Evolutionary conservation across 305 asterid species (phyloP), one percentile per base, ranked within the genome.

Genomic region (Ruellia speciosa): DNA sequence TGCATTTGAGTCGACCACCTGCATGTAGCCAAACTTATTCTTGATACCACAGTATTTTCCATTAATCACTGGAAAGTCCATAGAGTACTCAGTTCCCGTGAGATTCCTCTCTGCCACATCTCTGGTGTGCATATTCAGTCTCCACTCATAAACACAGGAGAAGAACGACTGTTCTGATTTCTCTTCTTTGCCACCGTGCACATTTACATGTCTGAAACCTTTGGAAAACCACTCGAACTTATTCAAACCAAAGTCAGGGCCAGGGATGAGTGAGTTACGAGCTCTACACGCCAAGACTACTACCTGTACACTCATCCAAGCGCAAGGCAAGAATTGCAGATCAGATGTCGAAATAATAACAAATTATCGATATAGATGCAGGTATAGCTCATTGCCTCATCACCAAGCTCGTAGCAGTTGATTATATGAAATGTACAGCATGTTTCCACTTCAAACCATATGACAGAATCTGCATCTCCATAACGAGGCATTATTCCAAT

Each of bases 401-500:
- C 70, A 5, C 39, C 84, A 28, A 70, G 67, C 67, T 87, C 88
- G 14, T 71, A 82, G 53, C 84, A 75, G 58, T 84, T 87, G 62
- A 84, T 16, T 34, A 87, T 67, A 70, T 87, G 92, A 62, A 76
- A 84, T n/a, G 56, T 69, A 57, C 72, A 37, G 62, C 85, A 18
- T 31, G 87, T 70, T 46, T 80, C 72, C 1, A 84, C 88, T 18
- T 73, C 64, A 66, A 87, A 87, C 96, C 94, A 84, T 34, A 40
- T 52, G 34, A 82, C 35, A 0, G 88, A 87, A 65, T 69, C 70
- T 7, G 82, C 77, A 58, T 79, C 78, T 45, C 96, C 96, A 62
- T 75, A 80, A 28, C 85, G 94, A 59, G 94, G 96, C 90, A 87
- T 75, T 58, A 87, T 56, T 20, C 94, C 88, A 0, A 87, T 82